Conservation (phyloP, 2,329 filamentous ascomycete species). For the Paradendryphiella salina region DNA sequence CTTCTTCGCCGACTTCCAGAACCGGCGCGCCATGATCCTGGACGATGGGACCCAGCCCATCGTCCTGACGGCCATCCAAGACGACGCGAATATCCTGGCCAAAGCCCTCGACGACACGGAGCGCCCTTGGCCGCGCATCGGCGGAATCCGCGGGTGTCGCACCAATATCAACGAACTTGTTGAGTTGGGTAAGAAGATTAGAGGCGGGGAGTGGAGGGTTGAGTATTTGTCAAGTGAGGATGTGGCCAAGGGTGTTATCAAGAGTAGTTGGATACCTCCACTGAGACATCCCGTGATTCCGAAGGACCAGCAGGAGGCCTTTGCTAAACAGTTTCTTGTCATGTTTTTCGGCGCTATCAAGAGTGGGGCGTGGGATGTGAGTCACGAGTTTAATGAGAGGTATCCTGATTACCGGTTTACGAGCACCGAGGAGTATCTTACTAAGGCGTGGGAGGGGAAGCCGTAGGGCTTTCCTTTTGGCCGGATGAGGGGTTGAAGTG, state of each 20-base stretch:
- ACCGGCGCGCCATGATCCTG: constrained; percentile 34
- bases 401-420: constrained; percentile 53
- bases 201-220: constrained; percentile 43
- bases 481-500: background rate
- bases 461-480: constrained; percentile 16
- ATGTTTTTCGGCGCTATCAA: constrained; percentile 50
- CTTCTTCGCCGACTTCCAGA: constrained; percentile 40
- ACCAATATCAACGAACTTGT: constrained; percentile 36
- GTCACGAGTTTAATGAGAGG: constrained; percentile 52
- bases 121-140: constrained; percentile 32
- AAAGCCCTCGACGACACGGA: constrained; percentile 30
- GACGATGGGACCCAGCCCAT: constrained; percentile 34
- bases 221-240: constrained; percentile 55
- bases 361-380: constrained; percentile 51
- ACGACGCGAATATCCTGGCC: constrained; percentile 31
- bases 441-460: constrained; percentile 48
- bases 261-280: constrained; percentile 49
- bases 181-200: constrained; percentile 33
- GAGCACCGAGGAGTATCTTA: constrained; percentile 49
- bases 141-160: constrained; percentile 31
- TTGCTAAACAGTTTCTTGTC: constrained; percentile 48
- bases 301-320: constrained; percentile 39
- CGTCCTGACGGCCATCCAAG: constrained; percentile 33
- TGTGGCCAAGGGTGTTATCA: constrained; percentile 50
- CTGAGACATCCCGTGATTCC: constrained; percentile 43